Conservation (phyloP, 768 basidiomycete genomes). For the Boletus barrowsii region DNA sequence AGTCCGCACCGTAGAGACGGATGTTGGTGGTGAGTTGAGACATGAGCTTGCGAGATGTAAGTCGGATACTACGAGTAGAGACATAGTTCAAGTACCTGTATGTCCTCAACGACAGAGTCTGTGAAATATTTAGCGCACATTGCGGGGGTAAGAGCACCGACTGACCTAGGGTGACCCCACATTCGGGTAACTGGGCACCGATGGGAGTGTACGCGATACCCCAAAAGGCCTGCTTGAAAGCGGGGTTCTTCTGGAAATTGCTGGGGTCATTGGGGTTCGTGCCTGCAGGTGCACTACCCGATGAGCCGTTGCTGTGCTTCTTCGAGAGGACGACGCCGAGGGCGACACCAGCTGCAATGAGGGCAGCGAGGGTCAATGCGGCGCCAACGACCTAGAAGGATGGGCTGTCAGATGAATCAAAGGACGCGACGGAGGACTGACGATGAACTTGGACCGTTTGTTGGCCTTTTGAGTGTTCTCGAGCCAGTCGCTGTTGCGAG, state of each 20-base stretch:
- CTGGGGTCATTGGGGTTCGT: slow-evolving; percentile 68
- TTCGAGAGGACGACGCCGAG: slow-evolving; percentile 67
- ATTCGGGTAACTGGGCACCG: slow-evolving; percentile 67
- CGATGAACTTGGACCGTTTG: slow-evolving; percentile 54
- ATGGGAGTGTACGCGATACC: slow-evolving; percentile 85
- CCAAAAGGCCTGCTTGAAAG: slow-evolving; percentile 73
- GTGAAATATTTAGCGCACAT: background rate
- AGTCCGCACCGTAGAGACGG: slow-evolving; percentile 85
- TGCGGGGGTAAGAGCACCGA: background rate
- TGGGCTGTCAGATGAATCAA: background rate
- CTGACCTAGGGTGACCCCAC: slow-evolving; percentile 50
- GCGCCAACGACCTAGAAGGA: slow-evolving; percentile 50
- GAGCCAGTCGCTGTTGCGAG: slow-evolving; percentile 39
- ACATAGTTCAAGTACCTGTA: slow-evolving; percentile 50
- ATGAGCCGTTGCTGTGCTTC: slow-evolving; percentile 38
- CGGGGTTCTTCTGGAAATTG: slow-evolving; percentile 66
- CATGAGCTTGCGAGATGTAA: slow-evolving; percentile 49
- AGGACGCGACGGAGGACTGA: slow-evolving; percentile 32
- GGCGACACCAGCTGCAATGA: slow-evolving; percentile 57
- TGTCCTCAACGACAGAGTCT: slow-evolving; percentile 64
- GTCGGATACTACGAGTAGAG: background rate
- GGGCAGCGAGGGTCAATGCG: slow-evolving; percentile 42
- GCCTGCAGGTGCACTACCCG: slow-evolving; percentile 17
- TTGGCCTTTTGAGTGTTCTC: slow-evolving; percentile 33
- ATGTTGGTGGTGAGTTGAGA: slow-evolving; percentile 83